Base-by-base conservation (phyloP, 768 basidiomycete species). In the Auriscalpium vulgare region DNA sequence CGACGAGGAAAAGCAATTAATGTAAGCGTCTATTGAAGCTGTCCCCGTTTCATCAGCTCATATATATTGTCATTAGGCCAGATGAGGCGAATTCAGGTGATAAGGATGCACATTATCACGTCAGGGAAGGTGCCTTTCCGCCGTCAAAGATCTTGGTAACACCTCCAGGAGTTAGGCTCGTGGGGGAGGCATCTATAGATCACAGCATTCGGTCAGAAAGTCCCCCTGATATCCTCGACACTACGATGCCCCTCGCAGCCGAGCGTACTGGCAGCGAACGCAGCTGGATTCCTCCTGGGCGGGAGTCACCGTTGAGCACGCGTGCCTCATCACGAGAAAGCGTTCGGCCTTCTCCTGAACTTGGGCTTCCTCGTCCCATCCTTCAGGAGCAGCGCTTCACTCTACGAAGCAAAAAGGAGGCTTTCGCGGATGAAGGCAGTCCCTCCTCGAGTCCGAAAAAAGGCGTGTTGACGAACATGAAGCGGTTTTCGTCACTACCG, bases 121-220 rank as follows among this genome's bases (percentile, higher is more conserved):
- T 67, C 36, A 71, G 87, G 44, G 87, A 90, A 74, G 85, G 83
- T 53, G 88, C 87, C 7, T 85, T 84, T 63, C 72, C 81, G 50
- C 80, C 80, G 0, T 80, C 75, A 44, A 67, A 69, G 53, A 51
- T 67, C 61, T 64, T 57, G 7, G 43, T 56, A 35, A 51, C 57
- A 14, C 62, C 62, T 1, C 50, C 52, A 17, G 55, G 59, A 7
- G 47, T 43, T 1, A 40, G 17, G 14, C 54, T 44, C 8, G 55
- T 61, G 11, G 58, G 62, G 1, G 54, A 62, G 45, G 57, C 21
- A 13, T 54, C 49, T 35, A 50, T 17, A 16, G 59, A 60, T 29
- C 51, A 50, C 10, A 47, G 50, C 46, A 17, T 13, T 43, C 40
- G 58, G 6, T 47, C 56, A 17, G 37, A 47, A 29, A 51, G 43